These are phyloP conservation scores for Cairneyella variabilis DNA, from an alignment of 495 filamentous ascomycete species.

Conservation along the genomic window DNA sequence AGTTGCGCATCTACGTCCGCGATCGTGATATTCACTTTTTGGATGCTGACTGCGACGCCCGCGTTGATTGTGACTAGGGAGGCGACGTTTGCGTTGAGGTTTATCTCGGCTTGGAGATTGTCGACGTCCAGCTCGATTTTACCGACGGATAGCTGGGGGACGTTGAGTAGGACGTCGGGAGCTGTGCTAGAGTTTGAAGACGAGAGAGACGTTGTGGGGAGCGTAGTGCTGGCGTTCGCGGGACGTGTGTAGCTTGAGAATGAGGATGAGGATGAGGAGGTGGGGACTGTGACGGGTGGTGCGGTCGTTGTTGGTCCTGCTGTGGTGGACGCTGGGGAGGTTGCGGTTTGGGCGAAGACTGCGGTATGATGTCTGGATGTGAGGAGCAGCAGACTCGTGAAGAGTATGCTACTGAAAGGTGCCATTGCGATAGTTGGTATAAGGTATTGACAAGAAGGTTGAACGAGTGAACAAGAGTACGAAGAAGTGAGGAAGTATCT, in stretches of 20 bases:
- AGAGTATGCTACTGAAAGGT: too few relatives aligned
- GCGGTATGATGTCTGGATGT: not conserved
- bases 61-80: slow-evolving; percentile 52
- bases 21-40: slow-evolving; percentile 57
- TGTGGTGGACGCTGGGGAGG: slow-evolving; percentile 15
- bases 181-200: slow-evolving; percentile 26
- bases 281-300: slow-evolving; percentile 4
- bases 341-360: slow-evolving; percentile 6
- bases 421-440: too few relatives aligned
- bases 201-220: slow-evolving; percentile 3
- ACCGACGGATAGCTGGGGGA: slow-evolving; percentile 49
- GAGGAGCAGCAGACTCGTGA: not conserved
- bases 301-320: slow-evolving; percentile 17
- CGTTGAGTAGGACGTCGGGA: slow-evolving; percentile 51
- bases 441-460: not conserved
- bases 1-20: slow-evolving; percentile 50
- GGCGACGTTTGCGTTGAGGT: slow-evolving; percentile 51
- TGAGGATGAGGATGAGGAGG: not conserved
- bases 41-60: slow-evolving; percentile 45
- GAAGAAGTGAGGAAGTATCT: not conserved
- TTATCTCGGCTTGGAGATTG: slow-evolving; percentile 50
- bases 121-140: slow-evolving; percentile 54
- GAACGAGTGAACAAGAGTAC: slow-evolving; percentile 5
- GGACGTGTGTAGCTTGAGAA: not conserved
- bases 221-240: slow-evolving; percentile 21